Evolutionary conservation across 2,329 filamentous ascomycete species (phyloP), one percentile per base, ranked within the genome.

Genomic region (Diaporthe destruens): DNA sequence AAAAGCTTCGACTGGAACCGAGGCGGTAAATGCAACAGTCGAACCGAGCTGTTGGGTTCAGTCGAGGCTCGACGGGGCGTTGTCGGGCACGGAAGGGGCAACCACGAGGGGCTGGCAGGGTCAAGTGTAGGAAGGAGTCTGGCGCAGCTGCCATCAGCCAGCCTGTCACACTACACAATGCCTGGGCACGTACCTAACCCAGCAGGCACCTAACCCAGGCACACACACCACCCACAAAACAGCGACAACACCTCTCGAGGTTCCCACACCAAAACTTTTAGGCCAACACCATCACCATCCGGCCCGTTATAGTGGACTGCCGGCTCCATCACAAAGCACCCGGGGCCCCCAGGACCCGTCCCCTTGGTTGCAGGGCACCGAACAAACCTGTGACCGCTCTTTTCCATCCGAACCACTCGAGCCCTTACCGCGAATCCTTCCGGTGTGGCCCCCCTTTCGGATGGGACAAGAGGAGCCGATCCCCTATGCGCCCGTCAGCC

Each of bases 381-480:
- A 42, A 51, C 44, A 53, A 61, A 9, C 47, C 61, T 66, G 71
- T 73, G 71, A 73, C 71, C 71, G 71, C 71, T 71, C 39, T 66
- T 73, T 73, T 68, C 39, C 25, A 14, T 73, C 59, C 34, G 49
- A n/a, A 32, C 39, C 54, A 32, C 57, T 25, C 29, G 16, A 18
- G 16, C 16, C 39, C 39, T 18, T 42, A 6, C 16, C 39, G 39
- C 29, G 34, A 23, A 72, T 71, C 57, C 67, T 63, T 66, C 67
- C 18, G 32, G n/a, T 29, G 70, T 34, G 63, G 56, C 36, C 36
- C 39, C 56, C 56, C n/a, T 20, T 39, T 59, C n/a, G 36, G 36
- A 39, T 29, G 29, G 29, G 29, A 39, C 11, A 39, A 39, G 36
- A 39, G 36, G 36, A 39, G 12, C 36, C 12, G 36, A 39, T 39